Percentiles rank a stretch among this genome's conserved stretches.
phyloP scores from a whole-genome alignment of 208 protist genomes.

The Leishmania gerbilli region DNA sequence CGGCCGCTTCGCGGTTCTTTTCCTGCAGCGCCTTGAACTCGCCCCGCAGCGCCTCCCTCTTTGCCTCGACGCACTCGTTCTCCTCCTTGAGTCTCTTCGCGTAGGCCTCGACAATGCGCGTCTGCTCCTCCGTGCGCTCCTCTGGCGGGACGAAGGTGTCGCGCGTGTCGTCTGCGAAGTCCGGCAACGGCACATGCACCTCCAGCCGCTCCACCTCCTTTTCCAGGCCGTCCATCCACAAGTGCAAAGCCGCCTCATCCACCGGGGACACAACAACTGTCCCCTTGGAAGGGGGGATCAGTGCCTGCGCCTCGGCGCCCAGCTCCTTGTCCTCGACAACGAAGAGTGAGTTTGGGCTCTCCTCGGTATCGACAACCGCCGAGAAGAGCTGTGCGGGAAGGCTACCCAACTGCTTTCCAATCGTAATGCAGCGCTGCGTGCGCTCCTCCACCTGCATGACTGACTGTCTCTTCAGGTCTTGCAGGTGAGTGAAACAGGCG shows the following conservation, averaged over 20 bases:
- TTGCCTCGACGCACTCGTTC: constrained; percentile 57
- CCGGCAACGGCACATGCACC: constrained; percentile 64
- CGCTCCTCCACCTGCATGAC: constrained; percentile 71
- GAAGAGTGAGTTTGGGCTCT: constrained; percentile 71
- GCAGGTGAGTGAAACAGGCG: constrained; percentile 47
- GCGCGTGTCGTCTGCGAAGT: constrained; percentile 74
- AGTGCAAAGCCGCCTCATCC: constrained; percentile 72
- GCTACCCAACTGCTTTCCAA: constrained; percentile 77
- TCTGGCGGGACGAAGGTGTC: constrained; percentile 76
- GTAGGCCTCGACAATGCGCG: constrained; percentile 70
- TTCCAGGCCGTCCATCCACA: constrained; percentile 93
- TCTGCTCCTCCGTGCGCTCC: constrained; percentile 88
- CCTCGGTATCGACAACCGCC: constrained; percentile 52
- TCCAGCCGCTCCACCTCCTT: constrained; percentile 72
- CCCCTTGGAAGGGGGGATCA: constrained; percentile 50
- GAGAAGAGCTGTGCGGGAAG: constrained; percentile 40
- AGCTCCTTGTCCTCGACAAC: constrained; percentile 81
- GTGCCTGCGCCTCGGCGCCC: constrained; percentile 49
- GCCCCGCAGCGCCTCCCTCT: constrained; percentile 57
- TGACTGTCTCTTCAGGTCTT: constrained; percentile 59
- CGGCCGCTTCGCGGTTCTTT: constrained; percentile 41
- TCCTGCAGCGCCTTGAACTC: constrained; percentile 72
- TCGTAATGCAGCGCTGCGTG: constrained; percentile 72
- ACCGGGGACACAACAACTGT: constrained; percentile 16
- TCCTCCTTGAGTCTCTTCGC: constrained; percentile 81